Percentiles rank a stretch among this genome's conserved stretches.
Conservation (phyloP, 2,329 filamentous ascomycete species). For the Aspergillus pseudoglaucus region DNA sequence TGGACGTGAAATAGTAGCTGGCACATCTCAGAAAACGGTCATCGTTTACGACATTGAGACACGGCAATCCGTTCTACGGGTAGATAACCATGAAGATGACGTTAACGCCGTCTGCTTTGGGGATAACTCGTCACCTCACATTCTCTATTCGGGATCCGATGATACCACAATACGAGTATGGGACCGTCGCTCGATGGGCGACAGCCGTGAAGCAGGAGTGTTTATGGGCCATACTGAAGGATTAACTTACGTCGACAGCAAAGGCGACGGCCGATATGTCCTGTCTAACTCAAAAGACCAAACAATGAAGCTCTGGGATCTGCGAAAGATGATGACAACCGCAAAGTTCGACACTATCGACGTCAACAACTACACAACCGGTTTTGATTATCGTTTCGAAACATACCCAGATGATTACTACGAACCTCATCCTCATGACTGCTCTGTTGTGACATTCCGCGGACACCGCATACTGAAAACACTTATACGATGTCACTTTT, state of each 20-base stretch:
- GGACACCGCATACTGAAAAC: constrained; percentile 86
- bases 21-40: constrained; percentile 70
- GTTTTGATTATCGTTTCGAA: constrained; percentile 58
- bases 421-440: constrained; percentile 70
- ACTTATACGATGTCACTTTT: constrained; percentile 91
- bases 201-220: constrained; percentile 57
- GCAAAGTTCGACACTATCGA: constrained; percentile 51
- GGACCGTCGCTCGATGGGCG: constrained; percentile 69
- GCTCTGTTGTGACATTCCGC: constrained; percentile 86
- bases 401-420: constrained; percentile 50
- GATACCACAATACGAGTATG: constrained; percentile 92
- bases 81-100: constrained; percentile 75
- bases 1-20: constrained; percentile 82
- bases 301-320: constrained; percentile 94
- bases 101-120: constrained; percentile 97
- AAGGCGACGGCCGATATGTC: constrained; percentile 83
- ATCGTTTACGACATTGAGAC: constrained; percentile 91
- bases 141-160: constrained; percentile 92
- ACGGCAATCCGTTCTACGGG: constrained; percentile 63
- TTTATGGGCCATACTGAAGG: constrained; percentile 62
- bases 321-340: constrained; percentile 79
- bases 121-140: constrained; percentile 79
- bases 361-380: constrained; percentile 47
- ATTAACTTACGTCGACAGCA: constrained; percentile 65
- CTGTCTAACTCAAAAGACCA: constrained; percentile 94